Percentiles rank a stretch among this genome's conserved stretches.
Evolutionary conservation across 23 red algal species (phyloP).

Genomic region (Gracilaria gracilis): DNA sequence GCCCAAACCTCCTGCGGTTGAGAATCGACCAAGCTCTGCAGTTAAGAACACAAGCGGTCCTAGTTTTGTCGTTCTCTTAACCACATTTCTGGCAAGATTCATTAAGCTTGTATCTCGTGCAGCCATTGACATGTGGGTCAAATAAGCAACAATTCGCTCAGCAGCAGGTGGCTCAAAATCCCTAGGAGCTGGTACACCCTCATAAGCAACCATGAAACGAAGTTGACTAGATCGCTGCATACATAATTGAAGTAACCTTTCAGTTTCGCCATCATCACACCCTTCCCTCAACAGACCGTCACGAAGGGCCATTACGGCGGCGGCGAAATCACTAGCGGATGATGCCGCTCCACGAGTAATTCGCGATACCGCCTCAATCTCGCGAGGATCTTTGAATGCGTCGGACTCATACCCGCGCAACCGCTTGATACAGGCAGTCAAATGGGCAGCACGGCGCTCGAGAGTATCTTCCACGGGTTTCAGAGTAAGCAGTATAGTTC

Average conservation of each 20-base stretch:
- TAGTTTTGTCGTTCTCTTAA: conserved; percentile 79
- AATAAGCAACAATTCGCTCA: conserved; percentile 89
- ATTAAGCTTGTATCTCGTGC: conserved; percentile 61
- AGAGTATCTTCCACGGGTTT: conserved; percentile 46
- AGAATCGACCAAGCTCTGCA: conserved; percentile 96
- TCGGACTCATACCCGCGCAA: conserved; percentile 54
- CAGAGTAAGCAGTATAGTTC: conserved; percentile 66
- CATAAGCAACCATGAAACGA: conserved; percentile 77
- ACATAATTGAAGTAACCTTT: conserved; percentile 66
- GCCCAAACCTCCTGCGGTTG: conserved; percentile 97
- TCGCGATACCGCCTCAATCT: conserved; percentile 60
- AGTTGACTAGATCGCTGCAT: conserved; percentile 85
- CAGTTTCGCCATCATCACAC: conserved; percentile 49
- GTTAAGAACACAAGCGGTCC: conserved; percentile 94
- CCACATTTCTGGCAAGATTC: conserved; percentile 51
- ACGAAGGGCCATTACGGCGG: conserved; percentile 62
- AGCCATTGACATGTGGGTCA: conserved; percentile 79
- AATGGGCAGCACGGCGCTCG: conserved; percentile 62
- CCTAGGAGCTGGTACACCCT: conserved; percentile 76
- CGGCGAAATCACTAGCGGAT: conserved; percentile 64
- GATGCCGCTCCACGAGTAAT: conserved; percentile 79
- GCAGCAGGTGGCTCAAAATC: conserved; percentile 88
- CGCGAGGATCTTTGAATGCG: conserved; percentile 92
- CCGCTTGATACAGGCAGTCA: conserved; percentile 61
- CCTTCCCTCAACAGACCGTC: conserved; percentile 61